These are phyloP conservation scores for Irpex sp. DNA, from an alignment of 1,284 basidiomycete genomes.

Conservation along the genomic window DNA sequence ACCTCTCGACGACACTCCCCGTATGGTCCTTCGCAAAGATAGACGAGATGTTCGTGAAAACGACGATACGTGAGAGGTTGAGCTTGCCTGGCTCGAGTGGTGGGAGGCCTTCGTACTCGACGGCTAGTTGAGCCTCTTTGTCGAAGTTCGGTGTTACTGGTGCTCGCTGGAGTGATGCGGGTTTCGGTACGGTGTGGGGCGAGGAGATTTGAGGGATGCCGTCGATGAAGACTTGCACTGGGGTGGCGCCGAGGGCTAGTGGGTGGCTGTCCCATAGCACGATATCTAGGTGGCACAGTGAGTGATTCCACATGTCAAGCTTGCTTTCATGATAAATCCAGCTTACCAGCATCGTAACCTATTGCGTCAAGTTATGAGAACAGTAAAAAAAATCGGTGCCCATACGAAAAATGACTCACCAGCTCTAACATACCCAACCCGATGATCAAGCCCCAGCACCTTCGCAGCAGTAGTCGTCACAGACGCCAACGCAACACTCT, in stretches of 20 bases:
- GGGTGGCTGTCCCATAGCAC: conserved; percentile 35
- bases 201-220: conserved; percentile 56
- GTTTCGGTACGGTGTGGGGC: conserved; percentile 29
- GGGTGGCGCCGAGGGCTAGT: conserved; percentile 59
- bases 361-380: background rate
- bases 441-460: conserved; percentile 60
- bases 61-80: conserved; percentile 34
- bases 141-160: conserved; percentile 64
- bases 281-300: conserved; percentile 44
- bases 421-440: conserved; percentile 57
- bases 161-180: conserved; percentile 34
- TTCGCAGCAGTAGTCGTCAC: conserved; percentile 66
- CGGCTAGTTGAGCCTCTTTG: conserved; percentile 47
- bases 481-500: conserved; percentile 44
- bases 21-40: conserved; percentile 25
- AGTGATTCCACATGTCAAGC: too few relatives aligned
- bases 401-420: conserved; percentile 31
- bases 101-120: conserved; percentile 65
- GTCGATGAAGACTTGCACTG: conserved; percentile 72
- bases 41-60: conserved; percentile 58
- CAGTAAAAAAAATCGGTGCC: background rate
- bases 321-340: background rate
- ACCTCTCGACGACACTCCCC: conserved; percentile 9
- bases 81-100: conserved; percentile 42
- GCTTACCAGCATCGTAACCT: conserved; percentile 34